phyloP scores from a whole-genome alignment of 2,329 filamentous ascomycete species.

The Verruconis gallopava region DNA sequence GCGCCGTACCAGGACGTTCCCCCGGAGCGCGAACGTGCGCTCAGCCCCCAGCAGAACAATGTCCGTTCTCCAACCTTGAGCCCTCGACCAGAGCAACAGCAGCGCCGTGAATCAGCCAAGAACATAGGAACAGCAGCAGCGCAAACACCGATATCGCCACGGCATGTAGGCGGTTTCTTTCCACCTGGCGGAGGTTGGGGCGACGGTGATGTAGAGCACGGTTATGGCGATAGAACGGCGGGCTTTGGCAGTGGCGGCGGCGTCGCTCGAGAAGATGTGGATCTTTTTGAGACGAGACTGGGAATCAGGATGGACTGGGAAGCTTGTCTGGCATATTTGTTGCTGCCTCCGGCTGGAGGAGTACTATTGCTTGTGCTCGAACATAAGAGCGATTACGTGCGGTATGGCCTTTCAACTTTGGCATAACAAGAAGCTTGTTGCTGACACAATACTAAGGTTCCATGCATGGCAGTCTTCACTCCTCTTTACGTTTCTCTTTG shows the following conservation, averaged over 20 bases:
- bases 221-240: conserved; percentile 17
- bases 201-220: conserved; percentile 16
- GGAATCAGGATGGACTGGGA: conserved; percentile 80
- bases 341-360: conserved; percentile 72
- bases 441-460: conserved; percentile 62
- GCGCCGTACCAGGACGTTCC: conserved; percentile 91
- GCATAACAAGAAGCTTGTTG: conserved; percentile 3
- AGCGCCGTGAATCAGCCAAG: conserved; percentile 14
- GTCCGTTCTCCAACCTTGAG: conserved; percentile 45
- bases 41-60: conserved; percentile 46
- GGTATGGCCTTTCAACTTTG: conserved; percentile 39
- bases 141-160: conserved; percentile 10
- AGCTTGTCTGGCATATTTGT: conserved; percentile 77
- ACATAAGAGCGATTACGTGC: conserved; percentile 92
- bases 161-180: conserved; percentile 1
- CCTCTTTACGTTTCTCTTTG: conserved; percentile 58
- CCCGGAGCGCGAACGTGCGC: conserved; percentile 67
- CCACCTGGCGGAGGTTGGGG: conserved; percentile 18
- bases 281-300: conserved; percentile 75
- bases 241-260: conserved; percentile 18
- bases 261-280: conserved; percentile 53
- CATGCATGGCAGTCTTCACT: conserved; percentile 92
- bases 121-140: conserved; percentile 11
- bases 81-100: conserved; percentile 30
- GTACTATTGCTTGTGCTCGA: conserved; percentile 76